A percentile compares a stretch with the other conserved stretches of the same genome.
These are phyloP conservation scores for Panaeolus cyanescens DNA, from an alignment of 768 basidiomycete genomes.

Conservation along the genomic window DNA sequence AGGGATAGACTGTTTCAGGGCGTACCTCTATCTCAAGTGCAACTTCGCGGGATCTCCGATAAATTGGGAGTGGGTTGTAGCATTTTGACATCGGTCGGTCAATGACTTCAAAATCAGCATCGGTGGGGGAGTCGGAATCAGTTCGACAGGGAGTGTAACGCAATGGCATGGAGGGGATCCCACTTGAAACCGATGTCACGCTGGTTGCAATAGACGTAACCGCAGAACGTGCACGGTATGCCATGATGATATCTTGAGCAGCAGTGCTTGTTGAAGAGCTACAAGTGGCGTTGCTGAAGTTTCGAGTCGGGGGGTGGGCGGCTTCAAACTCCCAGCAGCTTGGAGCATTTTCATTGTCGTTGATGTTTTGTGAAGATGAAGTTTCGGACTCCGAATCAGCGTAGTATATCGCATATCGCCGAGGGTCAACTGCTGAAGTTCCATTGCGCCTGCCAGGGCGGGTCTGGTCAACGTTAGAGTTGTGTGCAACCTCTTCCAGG, in stretches of 20 bases:
- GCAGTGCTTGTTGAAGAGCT: conserved; percentile 31
- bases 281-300: conserved; percentile 24
- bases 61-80: neutral
- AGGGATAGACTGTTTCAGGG: neutral
- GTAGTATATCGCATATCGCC: conserved; percentile 36
- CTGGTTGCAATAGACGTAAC: conserved; percentile 13
- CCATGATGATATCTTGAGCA: conserved; percentile 38
- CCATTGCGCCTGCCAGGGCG: neutral
- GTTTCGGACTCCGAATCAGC: neutral
- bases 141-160: neutral
- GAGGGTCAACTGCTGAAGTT: conserved; percentile 13
- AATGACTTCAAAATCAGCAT: neutral
- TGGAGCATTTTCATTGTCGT: neutral
- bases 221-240: conserved; percentile 38
- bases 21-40: neutral
- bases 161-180: neutral
- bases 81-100: neutral
- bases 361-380: neutral
- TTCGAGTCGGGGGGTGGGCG: conserved; percentile 20
- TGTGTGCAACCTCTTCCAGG: conserved; percentile 11
- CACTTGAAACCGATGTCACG: neutral
- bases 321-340: conserved; percentile 37
- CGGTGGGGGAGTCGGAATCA: neutral
- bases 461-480: neutral
- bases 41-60: conserved; percentile 2